Conservation (phyloP, 1,139 yeast genomes). For the Insectozyma bohioensis region DNA sequence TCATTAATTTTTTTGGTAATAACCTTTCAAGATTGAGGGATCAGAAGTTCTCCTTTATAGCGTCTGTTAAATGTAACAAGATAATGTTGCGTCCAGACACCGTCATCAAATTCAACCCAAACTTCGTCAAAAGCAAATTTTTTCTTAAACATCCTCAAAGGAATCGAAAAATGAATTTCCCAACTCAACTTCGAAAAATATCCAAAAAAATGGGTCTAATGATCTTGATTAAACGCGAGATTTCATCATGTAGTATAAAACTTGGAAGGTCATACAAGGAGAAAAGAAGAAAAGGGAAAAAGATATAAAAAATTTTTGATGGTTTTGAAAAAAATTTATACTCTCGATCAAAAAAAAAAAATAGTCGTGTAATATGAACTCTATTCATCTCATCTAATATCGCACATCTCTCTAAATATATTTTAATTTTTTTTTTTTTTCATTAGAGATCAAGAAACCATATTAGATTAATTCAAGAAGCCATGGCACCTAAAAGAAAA, state of each 20-base stretch:
- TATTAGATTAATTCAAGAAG: background rate
- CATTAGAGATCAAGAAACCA: no score
- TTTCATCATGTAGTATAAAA: conserved; percentile 62
- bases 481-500: conserved; percentile 24
- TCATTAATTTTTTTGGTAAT: conserved; percentile 1
- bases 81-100: conserved; percentile 60
- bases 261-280: conserved; percentile 54
- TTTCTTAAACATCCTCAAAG: no score
- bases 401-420: no score
- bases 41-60: conserved; percentile 47
- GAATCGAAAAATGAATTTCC: conserved; percentile 36
- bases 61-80: conserved; percentile 55
- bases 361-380: no score
- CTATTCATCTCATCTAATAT: no score
- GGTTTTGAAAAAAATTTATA: no score
- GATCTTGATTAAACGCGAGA: conserved; percentile 49
- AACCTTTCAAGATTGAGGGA: conserved; percentile 19
- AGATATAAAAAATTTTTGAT: conserved; percentile 2
- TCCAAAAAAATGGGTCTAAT: no score
- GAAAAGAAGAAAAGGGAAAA: conserved; percentile 7
- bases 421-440: no score
- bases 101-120: conserved; percentile 48
- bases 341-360: no score
- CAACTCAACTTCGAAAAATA: conserved; percentile 36
- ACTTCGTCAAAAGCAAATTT: conserved; percentile 9